Evolutionary conservation across 257 asterid genomes (phyloP), one percentile per base, ranked within the genome.

Genomic region (Solanum infundibuliforme): DNA sequence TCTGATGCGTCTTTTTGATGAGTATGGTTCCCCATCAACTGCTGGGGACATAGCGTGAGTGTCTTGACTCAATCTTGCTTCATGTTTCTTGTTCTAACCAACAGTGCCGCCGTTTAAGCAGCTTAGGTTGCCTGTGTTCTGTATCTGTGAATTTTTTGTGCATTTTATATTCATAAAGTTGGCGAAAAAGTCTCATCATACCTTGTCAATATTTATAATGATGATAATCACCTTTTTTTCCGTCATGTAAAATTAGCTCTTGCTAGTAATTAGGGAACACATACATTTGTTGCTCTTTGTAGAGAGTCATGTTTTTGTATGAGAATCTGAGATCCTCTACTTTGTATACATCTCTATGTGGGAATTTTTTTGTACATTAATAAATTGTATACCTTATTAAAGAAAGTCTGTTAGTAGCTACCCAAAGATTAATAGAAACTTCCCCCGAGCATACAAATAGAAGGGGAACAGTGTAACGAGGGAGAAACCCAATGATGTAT

Each of bases 11-110:
- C 98, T 97, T 87, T 97, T 97, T 90, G 99, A 96, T 86, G 99
- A 97, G 94, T 97, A 97, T 90, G 99, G 99, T 83, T 93, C 99
- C 84, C 99, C 99, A 86, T 97, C 99, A 82, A 97, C 99, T 73
- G 99, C 99, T 69, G 99, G 99, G 85, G 99, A 97, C 91, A 97
- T 97, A 88, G 94, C 99, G 99, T 97, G 93, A 87, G 98, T 90
- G 9, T 25, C 71, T 38, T 36, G 23, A 60, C 9, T 68, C 46
- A 79, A 79, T 79, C 84, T 43, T 43, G 38, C 38, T 79, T 46
- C 68, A 27, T 46, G 25, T 46, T 81, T 81, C 27, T 46, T 46
- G 66, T 27, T 81, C 68, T 81, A 81, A 25, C 66, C 85, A 27
- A 27, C 16, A 13, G 66, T 27, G 39, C 25, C 27, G 27, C 5